Evolutionary conservation across 192 early-diverging fungal genomes (phyloP), one percentile per base, ranked within the genome.

Genomic region (Linnemannia schmuckeri): DNA sequence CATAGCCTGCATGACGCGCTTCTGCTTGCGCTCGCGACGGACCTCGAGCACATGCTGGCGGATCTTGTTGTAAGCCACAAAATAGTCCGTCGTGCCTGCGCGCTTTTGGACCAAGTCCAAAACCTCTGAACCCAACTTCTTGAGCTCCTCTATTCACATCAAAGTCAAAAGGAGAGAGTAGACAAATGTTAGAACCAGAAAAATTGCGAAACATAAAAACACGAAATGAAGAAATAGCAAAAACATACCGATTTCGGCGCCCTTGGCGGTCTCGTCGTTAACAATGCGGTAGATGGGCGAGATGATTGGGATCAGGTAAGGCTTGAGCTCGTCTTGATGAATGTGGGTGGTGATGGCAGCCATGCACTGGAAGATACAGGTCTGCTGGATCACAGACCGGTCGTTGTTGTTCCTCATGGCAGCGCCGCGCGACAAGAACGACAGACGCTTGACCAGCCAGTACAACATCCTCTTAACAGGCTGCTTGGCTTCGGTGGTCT

Each of bases 301-400:
- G 35, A 98, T 89, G 37, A 97, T 94, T 1, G 94, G 87, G 77
- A 91, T 85, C 40, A 98, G 78, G 77, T 96, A 97, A 4, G 92
- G 83, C n/a, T 79, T 74, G 38, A 96, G 83, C 24, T 94, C 88
- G 2, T 89, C 74, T 17, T 92, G 54, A 4, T 92, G 90, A 17
- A 98, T 89, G n/a, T 93, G 89, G 22, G 92, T 92, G 40, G 92
- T 88, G 84, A 98, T 94, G 15, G 97, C 97, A 41, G 97, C 98
- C 90, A 97, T 97, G 93, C 94, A 97, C 81, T 97, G 94, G 91
- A 97, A 99, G n/a, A 97, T 92, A 70, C 91, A 94, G 37, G 91
- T 92, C 68, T 96, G 91, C 94, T 97, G 90, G 70, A 72, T 90
- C 70, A 74, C 71, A 63, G 47, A 88, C 79, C 77, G 82, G 75